These are phyloP conservation scores for Auricularia auricula-judae DNA, from an alignment of 768 basidiomycete genomes.

Conservation along the genomic window DNA sequence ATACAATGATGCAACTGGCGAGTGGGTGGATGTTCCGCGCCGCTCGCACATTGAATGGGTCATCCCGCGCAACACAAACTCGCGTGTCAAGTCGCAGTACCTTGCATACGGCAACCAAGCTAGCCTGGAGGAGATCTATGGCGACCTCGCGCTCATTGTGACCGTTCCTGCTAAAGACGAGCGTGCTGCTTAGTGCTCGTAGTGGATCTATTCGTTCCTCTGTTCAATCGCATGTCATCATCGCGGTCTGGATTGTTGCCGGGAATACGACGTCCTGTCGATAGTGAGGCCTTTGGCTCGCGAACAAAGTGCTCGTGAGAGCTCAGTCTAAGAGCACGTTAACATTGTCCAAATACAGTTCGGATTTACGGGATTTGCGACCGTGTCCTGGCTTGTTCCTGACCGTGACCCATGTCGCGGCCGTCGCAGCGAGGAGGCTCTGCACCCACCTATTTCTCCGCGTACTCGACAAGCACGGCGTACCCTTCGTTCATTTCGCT, in stretches of 20 bases:
- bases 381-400: no score
- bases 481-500: slow-evolving; percentile 66
- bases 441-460: background rate
- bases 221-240: no score
- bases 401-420: background rate
- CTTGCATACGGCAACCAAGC: background rate
- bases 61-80: background rate
- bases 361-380: no score
- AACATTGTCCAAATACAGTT: no score
- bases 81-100: background rate
- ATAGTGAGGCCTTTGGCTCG: no score
- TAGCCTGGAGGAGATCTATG: background rate
- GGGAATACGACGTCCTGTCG: no score
- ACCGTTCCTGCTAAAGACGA: background rate
- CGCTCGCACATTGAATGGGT: background rate
- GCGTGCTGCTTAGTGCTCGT: background rate
- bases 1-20: background rate
- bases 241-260: no score
- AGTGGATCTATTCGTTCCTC: no score
- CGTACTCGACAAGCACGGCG: slow-evolving; percentile 7
- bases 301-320: no score
- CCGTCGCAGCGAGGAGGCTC: background rate
- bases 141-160: background rate
- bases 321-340: no score
- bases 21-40: background rate